Evolutionary conservation across 2,329 filamentous ascomycete species (phyloP).

Genomic region (Claviceps sp.): DNA sequence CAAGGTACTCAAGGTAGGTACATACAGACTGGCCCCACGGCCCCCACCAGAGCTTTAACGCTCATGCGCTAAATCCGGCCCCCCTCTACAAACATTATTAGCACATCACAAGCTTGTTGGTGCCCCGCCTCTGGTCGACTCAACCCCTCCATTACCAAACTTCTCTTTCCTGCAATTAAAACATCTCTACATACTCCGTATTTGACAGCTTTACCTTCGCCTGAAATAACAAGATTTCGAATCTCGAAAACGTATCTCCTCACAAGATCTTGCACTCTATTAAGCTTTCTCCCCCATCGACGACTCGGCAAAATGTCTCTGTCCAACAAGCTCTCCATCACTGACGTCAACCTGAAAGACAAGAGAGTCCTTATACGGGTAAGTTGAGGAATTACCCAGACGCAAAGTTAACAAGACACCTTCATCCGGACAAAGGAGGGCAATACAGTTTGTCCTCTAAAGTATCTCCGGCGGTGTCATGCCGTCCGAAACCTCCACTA

Average conservation of each 20-base stretch:
- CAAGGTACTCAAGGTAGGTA: too few relatives aligned
- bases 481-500: too few relatives aligned
- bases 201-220: not conserved
- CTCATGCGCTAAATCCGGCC: too few relatives aligned
- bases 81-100: too few relatives aligned
- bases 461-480: too few relatives aligned
- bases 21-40: too few relatives aligned
- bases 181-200: too few relatives aligned
- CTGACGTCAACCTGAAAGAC: constrained; percentile 91
- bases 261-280: not conserved
- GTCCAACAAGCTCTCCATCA: constrained; percentile 94
- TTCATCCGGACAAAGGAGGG: too few relatives aligned
- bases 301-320: constrained; percentile 68
- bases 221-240: not conserved
- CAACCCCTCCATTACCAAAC: constrained; percentile 6
- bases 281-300: not conserved
- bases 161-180: not conserved
- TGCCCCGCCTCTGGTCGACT: constrained; percentile 2
- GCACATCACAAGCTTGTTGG: not conserved
- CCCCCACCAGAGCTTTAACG: too few relatives aligned
- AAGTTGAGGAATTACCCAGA: constrained; percentile 26
- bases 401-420: not conserved
- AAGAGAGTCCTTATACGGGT: constrained; percentile 97
- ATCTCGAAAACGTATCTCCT: not conserved
- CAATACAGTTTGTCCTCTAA: not conserved